These are phyloP conservation scores for Aspergillus sp. DNA, from an alignment of 2,329 filamentous ascomycete species.

Conservation along the genomic window DNA sequence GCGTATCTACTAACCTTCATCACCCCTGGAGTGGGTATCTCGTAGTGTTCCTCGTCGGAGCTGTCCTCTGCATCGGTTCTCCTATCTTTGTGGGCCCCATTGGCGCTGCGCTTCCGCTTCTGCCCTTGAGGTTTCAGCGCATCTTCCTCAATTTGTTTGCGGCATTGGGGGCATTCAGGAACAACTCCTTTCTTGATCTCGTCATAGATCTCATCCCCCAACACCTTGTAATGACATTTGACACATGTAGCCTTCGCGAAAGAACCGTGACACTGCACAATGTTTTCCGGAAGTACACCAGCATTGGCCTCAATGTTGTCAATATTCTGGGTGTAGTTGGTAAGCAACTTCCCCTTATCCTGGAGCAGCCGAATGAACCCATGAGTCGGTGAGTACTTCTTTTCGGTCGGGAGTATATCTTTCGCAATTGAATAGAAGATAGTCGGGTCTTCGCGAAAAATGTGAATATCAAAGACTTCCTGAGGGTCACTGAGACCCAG, in stretches of 20 bases:
- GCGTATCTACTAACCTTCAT: constrained; percentile 61
- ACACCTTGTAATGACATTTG: constrained; percentile 72
- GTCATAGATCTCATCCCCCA: constrained; percentile 74
- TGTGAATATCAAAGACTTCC: constrained; percentile 88
- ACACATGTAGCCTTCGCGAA: constrained; percentile 91
- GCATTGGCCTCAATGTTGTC: constrained; percentile 91
- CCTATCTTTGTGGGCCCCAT: constrained; percentile 50
- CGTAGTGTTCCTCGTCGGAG: constrained; percentile 60
- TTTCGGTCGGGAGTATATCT: constrained; percentile 79
- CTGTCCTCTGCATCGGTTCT: constrained; percentile 57
- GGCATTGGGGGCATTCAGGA: constrained; percentile 73
- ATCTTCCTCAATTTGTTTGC: constrained; percentile 50
- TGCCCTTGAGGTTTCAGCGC: constrained; percentile 46
- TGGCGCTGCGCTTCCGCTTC: constrained; percentile 55
- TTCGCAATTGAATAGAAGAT: constrained; percentile 92
- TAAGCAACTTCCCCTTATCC: constrained; percentile 82
- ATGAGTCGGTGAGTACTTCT: constrained; percentile 87
- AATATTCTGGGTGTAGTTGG: constrained; percentile 98
- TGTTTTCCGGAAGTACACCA: constrained; percentile 74
- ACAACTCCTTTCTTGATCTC: constrained; percentile 75
- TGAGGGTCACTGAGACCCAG: constrained; percentile 81
- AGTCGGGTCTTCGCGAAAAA: constrained; percentile 81
- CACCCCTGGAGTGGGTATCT: constrained; percentile 69
- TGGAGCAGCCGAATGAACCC: constrained; percentile 89
- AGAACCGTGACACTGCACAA: constrained; percentile 95